phyloP scores from a whole-genome alignment of 2,329 filamentous ascomycete species.

The Trichoderma brevicompactum region DNA sequence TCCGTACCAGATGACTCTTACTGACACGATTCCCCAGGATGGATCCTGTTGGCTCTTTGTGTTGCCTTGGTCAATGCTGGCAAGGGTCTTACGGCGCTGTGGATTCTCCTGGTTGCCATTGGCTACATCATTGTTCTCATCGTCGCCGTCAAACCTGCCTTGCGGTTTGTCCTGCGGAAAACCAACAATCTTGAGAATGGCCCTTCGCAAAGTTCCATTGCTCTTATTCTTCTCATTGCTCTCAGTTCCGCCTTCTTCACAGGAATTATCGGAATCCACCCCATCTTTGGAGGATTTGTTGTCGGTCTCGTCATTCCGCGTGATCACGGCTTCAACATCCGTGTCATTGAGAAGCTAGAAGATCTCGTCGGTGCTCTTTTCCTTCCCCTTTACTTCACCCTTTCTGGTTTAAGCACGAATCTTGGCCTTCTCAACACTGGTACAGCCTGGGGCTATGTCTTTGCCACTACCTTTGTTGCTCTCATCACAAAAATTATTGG shows the following conservation, averaged over 20 bases:
- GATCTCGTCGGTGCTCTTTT: slow-evolving; percentile 85
- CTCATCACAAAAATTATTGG: slow-evolving; percentile 86
- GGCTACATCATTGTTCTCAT: slow-evolving; percentile 79
- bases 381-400: slow-evolving; percentile 88
- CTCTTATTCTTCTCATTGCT: slow-evolving; percentile 78
- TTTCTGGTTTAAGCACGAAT: slow-evolving; percentile 88
- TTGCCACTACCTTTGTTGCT: slow-evolving; percentile 80
- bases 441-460: slow-evolving; percentile 85
- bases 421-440: slow-evolving; percentile 81
- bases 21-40: slow-evolving; percentile 46
- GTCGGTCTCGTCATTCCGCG: slow-evolving; percentile 89
- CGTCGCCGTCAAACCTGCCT: slow-evolving; percentile 71
- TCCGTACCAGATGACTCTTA: background rate
- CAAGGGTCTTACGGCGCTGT: slow-evolving; percentile 80
- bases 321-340: slow-evolving; percentile 87
- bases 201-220: slow-evolving; percentile 82
- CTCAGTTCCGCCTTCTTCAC: slow-evolving; percentile 86
- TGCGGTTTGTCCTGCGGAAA: slow-evolving; percentile 73
- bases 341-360: slow-evolving; percentile 91
- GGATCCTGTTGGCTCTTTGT: slow-evolving; percentile 90
- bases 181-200: slow-evolving; percentile 84
- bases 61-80: slow-evolving; percentile 91
- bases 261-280: slow-evolving; percentile 85
- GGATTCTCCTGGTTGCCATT: slow-evolving; percentile 74
- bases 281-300: slow-evolving; percentile 93